A percentile compares a stretch with the other conserved stretches of the same genome.
Evolutionary conservation across 441 rosid genomes (phyloP).

Genomic region (Euphorbia neoarborescens): DNA sequence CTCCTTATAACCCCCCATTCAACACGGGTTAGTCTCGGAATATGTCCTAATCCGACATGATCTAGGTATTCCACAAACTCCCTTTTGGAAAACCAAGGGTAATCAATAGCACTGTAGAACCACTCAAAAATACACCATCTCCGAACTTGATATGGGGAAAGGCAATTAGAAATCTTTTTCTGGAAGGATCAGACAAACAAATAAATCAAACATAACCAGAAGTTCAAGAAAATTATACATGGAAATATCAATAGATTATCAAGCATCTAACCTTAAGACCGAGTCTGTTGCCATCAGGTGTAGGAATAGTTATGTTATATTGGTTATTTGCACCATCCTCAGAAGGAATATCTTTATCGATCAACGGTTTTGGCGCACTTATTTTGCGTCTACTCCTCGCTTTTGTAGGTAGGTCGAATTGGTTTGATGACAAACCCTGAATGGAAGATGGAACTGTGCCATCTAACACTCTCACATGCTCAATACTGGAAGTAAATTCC

Average conservation of each 20-base stretch:
- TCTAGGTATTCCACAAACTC: slow-evolving; percentile 87
- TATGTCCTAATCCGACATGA: slow-evolving; percentile 89
- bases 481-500: slow-evolving; percentile 37
- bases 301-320: slow-evolving; percentile 28
- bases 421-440: slow-evolving; percentile 34
- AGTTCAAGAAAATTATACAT: not conserved
- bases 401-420: slow-evolving; percentile 40
- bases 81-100: slow-evolving; percentile 96
- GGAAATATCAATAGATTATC: slow-evolving; percentile 13
- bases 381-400: slow-evolving; percentile 66
- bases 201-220: slow-evolving; percentile 12
- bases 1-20: slow-evolving; percentile 99
- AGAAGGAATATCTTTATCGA: slow-evolving; percentile 32
- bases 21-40: slow-evolving; percentile 82
- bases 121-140: slow-evolving; percentile 89
- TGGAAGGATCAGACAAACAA: slow-evolving; percentile 32
- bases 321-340: slow-evolving; percentile 34
- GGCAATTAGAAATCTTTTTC: slow-evolving; percentile 63
- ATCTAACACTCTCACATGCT: slow-evolving; percentile 36
- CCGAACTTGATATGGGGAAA: slow-evolving; percentile 55
- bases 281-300: slow-evolving; percentile 28
- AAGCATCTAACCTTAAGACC: slow-evolving; percentile 46
- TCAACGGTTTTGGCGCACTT: slow-evolving; percentile 39
- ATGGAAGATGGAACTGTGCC: slow-evolving; percentile 37
- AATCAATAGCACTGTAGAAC: slow-evolving; percentile 95